Evolutionary conservation across 306 rosid species (phyloP).

Genomic region (Acacia melanoxylon): DNA sequence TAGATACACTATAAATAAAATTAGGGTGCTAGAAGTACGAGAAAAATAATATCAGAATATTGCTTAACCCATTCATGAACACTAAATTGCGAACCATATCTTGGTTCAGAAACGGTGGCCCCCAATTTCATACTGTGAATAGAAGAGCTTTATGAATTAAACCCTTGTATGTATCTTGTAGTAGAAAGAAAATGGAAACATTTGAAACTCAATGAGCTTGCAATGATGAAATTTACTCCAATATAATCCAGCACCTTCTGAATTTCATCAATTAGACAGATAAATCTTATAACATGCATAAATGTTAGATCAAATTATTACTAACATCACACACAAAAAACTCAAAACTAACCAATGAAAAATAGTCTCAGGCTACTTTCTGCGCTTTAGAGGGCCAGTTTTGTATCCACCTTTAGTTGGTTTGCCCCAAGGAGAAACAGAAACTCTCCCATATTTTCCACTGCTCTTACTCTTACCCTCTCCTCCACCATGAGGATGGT

Average conservation of each 20-base stretch:
- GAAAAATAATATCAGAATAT: too few relatives aligned
- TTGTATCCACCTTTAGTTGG: slow-evolving; percentile 81
- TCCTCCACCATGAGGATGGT: slow-evolving; percentile 95
- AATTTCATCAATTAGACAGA: slow-evolving; percentile 12
- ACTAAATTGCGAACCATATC: background rate
- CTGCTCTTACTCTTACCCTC: slow-evolving; percentile 83
- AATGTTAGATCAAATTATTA: slow-evolving; percentile 28
- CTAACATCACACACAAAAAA: slow-evolving; percentile 7
- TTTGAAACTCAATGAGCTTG: background rate
- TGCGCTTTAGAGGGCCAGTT: slow-evolving; percentile 73
- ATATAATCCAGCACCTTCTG: slow-evolving; percentile 21
- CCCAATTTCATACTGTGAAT: background rate
- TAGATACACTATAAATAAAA: too few relatives aligned
- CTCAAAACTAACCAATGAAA: slow-evolving; percentile 18
- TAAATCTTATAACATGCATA: background rate
- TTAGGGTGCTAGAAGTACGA: too few relatives aligned
- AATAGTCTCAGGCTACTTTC: slow-evolving; percentile 35
- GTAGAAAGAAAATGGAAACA: slow-evolving; percentile 7
- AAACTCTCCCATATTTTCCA: slow-evolving; percentile 53
- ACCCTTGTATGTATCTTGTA: background rate
- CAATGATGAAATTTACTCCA: background rate
- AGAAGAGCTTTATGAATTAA: background rate
- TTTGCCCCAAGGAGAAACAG: slow-evolving; percentile 85
- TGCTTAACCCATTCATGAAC: background rate
- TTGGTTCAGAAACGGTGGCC: background rate